These are phyloP conservation scores for Sporothrix mexicana DNA, from an alignment of 2,329 filamentous ascomycete species.

Conservation along the genomic window DNA sequence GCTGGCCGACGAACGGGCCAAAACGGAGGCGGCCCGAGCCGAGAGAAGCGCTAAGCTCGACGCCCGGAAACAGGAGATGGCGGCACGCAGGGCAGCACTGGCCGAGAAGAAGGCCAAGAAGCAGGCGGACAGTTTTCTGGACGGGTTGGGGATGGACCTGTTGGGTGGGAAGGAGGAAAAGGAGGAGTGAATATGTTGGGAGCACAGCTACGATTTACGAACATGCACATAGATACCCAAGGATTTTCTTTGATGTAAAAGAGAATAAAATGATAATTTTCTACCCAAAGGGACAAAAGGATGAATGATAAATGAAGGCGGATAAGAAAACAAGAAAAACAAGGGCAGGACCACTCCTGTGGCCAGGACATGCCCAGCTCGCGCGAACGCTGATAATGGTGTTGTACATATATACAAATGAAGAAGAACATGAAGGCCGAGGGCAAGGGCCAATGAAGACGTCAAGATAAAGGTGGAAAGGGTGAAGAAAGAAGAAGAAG, in stretches of 20 bases:
- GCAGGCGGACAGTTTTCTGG: slow-evolving; percentile 47
- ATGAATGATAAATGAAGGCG: neutral
- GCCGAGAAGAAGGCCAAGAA: slow-evolving; percentile 49
- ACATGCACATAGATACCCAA: slow-evolving; percentile 1
- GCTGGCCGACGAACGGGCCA: slow-evolving; percentile 68
- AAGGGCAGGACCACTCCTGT: slow-evolving; percentile 8
- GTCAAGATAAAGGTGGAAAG: neutral
- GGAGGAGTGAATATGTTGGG: neutral
- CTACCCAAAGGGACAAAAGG: neutral
- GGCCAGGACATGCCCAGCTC: slow-evolving; percentile 6
- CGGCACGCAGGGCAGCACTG: slow-evolving; percentile 66
- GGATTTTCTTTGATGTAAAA: neutral
- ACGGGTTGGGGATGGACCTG: slow-evolving; percentile 42
- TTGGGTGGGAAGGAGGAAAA: neutral
- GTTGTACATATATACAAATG: slow-evolving; percentile 20
- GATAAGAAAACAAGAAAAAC: neutral
- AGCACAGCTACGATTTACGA: neutral
- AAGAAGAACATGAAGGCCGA: neutral
- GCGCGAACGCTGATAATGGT: slow-evolving; percentile 14
- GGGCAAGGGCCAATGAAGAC: neutral
- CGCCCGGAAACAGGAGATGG: slow-evolving; percentile 66
- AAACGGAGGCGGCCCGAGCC: slow-evolving; percentile 69
- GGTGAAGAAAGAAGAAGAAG: neutral
- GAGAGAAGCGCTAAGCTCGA: slow-evolving; percentile 66
- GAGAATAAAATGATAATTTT: neutral